phyloP scores from a whole-genome alignment of 306 rosid species.

The Lotus japonicus region DNA sequence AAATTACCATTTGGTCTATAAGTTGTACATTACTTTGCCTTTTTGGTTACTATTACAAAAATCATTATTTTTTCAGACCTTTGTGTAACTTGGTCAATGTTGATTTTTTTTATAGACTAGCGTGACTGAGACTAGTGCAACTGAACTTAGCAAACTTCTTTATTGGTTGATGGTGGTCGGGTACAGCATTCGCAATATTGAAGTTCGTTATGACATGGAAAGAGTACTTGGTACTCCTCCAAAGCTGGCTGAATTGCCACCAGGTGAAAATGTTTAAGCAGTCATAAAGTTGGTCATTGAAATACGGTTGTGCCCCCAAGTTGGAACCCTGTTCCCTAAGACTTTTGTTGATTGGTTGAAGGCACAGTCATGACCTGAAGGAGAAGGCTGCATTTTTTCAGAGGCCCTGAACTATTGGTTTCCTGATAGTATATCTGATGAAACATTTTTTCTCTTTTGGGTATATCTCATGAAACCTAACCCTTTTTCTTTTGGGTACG shows the following conservation, averaged over 20 bases:
- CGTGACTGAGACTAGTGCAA: conserved; percentile 64
- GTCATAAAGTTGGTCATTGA: neutral
- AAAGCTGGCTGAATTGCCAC: conserved; percentile 85
- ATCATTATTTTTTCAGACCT: neutral
- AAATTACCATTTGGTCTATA: neutral
- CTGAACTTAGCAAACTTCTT: conserved; percentile 84
- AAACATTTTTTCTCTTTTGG: no score
- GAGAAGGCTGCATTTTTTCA: conserved; percentile 22
- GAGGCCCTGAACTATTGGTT: conserved; percentile 9
- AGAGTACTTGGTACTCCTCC: conserved; percentile 81
- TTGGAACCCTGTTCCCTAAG: neutral
- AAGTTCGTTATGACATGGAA: conserved; percentile 96
- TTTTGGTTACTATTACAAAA: neutral
- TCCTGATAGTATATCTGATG: neutral
- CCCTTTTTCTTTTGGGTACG: neutral
- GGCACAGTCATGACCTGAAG: conserved; percentile 12
- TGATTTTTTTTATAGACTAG: conserved; percentile 48
- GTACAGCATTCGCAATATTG: conserved; percentile 89
- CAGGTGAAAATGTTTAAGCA: conserved; percentile 66
- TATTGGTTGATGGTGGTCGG: conserved; percentile 98
- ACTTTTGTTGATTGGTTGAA: conserved; percentile 10
- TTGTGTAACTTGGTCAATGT: neutral
- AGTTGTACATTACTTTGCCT: no score
- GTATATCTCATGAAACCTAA: no score
- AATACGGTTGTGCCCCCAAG: neutral